Base-by-base conservation (phyloP, 176 grass and related monocot genomes). In the Triticum timopheevii region DNA sequence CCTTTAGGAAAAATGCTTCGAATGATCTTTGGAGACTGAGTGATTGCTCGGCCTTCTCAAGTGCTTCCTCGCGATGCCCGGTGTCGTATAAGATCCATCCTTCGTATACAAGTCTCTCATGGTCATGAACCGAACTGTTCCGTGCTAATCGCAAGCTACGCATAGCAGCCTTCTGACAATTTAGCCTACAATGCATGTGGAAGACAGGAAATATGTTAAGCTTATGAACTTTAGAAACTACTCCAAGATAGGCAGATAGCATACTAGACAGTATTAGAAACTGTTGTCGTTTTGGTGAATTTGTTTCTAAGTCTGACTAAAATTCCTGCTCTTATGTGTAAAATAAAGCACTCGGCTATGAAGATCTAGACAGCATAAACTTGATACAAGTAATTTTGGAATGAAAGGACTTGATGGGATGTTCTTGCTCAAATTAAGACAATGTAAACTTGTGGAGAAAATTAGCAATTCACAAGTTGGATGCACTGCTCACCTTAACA, bases 71-170 rank as follows among this genome's bases (percentile, higher is more conserved):
- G 24, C 92, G 92, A 45, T 96, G 94, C 15, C 97, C 92, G 22
- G 92, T 94, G 70, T 98, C 97, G 11, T 98, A 98, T 38, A 98
- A 44, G 45, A 98, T 96, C 94, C 97, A 98, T 68, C 97, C 97
- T 84, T 98, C 97, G 7, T 98, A 98, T 22, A 98, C 94, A 80
- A 98, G 97, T 74, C 87, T 91, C 81, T 98, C 97, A 30, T 98
- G 69, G 49, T 88, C 91, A 34, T 92, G 84, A 5, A 52, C 70
- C 4, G 97, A 92, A 90, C 86, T 63, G 81, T 98, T 98, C 24
- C 93, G 88, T 28, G 97, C 90, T 44, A 88, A 79, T 5, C 96
- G 84, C 65, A 98, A 86, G 77, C 96, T 95, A 64, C 71, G 88
- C 93, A 96, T 98, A 3, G 96, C 96, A 65, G 86, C 83, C 90